Base-by-base conservation (phyloP, 306 rosid genomes). In the Dalbergia cochinchinensis region DNA sequence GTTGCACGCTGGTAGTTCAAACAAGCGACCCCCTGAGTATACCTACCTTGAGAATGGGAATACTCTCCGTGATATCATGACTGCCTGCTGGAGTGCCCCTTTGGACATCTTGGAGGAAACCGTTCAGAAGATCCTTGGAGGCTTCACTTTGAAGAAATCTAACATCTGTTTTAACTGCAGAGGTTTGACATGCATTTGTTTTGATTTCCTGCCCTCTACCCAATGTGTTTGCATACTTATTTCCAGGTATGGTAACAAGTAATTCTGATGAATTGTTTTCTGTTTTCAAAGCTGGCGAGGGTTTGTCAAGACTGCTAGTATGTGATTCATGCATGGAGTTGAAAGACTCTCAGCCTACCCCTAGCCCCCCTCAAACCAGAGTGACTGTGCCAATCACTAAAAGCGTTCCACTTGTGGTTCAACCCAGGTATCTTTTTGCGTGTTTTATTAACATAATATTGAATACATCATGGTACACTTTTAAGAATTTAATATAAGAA, bases 1-100 rank as follows among this genome's bases (percentile, higher is more conserved):
- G 90, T 79, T 90, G 76, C 99, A 96, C 82, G 99, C 99, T 22
- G 89, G 94, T 42, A 93, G 99, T 82, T 64, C 91, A 71, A 90
- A 88, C 83, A 93, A 91, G 80, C 93, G 94, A 10, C 98, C 99
- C 6, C 94, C 94, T 0, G 98, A 91, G 76, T 90, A 93, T 67
- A 91, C 85, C 63, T 90, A 84, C 86, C 83, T 96, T 78, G 92
- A 87, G 63, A 89, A 85, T 75, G 94, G 94, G 60, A 75, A 48
- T 33, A 88, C 91, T 64, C 99, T 96, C 41, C 90, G 98, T 7
- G 97, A 96, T 67, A 84, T 93, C 75, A 88, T 96, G 86, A 93
- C 57, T 42, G 88, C 90, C 1, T 96, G 92, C 54, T 80, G 51
- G 20, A 65, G 50, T 79, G 74, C 82, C 72, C 65, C 93, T 0